Evolutionary conservation across 192 early-diverging fungal species (phyloP).

Genomic region (Backusella parvicylindrica): DNA sequence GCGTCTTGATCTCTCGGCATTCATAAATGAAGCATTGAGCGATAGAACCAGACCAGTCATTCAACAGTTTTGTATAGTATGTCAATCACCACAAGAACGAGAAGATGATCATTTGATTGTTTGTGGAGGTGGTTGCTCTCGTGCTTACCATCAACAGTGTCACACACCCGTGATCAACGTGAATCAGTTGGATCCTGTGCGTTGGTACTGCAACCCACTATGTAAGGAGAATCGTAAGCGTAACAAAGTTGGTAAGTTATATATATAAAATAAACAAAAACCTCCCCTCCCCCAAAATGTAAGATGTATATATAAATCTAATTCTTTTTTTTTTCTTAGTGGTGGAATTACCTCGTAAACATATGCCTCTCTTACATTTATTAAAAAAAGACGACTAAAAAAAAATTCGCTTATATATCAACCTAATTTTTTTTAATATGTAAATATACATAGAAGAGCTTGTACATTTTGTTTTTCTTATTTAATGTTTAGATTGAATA

Average conservation of each 20-base stretch:
- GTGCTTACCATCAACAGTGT: slow-evolving; percentile 19
- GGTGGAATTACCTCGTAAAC: slow-evolving; percentile 59
- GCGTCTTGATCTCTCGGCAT: slow-evolving; percentile 77
- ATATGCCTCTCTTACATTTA: slow-evolving; percentile 40
- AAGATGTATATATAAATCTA: neutral
- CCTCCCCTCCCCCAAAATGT: neutral
- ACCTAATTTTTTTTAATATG: neutral
- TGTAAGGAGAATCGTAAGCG: slow-evolving; percentile 17
- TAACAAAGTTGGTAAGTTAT: slow-evolving; percentile 14
- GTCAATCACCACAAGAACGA: neutral
- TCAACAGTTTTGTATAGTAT: neutral
- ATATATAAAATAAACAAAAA: neutral
- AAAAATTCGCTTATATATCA: neutral
- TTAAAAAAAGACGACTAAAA: neutral
- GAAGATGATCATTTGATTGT: neutral
- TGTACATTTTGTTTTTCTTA: neutral
- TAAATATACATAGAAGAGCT: neutral
- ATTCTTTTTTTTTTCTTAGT: slow-evolving; percentile 30
- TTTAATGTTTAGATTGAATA: neutral
- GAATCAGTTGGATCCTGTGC: slow-evolving; percentile 5
- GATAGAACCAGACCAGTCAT: neutral
- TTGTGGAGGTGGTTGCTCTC: slow-evolving; percentile 22
- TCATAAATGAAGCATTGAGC: slow-evolving; percentile 26
- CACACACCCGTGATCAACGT: neutral
- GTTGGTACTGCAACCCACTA: slow-evolving; percentile 13